A percentile compares a stretch with the other conserved stretches of the same genome.
Evolutionary conservation across 83 land plant species (phyloP).

Genomic region (Thuja plicata): DNA sequence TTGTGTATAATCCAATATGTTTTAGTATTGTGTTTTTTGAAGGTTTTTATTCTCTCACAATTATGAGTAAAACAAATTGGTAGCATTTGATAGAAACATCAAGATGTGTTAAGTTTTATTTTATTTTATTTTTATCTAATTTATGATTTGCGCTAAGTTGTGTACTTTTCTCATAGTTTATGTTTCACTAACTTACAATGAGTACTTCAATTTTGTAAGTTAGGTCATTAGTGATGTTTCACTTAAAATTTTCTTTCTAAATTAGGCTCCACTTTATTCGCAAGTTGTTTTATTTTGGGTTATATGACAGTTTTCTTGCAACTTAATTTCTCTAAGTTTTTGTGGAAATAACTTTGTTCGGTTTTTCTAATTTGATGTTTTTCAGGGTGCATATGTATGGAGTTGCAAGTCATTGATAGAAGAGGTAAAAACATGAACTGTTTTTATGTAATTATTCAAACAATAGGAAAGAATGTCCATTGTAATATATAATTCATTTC

Average conservation of each 20-base stretch:
- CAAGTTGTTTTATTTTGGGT: not conserved
- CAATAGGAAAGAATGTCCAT: not conserved
- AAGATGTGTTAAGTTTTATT: not conserved
- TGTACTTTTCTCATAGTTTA: not conserved
- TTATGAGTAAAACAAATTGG: not conserved
- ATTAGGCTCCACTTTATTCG: not conserved
- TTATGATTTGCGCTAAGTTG: not conserved
- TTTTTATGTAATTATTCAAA: not conserved
- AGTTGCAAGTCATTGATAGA: conserved; percentile 68
- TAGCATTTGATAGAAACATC: not conserved
- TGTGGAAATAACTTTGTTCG: not conserved
- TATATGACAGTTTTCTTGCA: not conserved
- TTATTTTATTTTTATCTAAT: not conserved
- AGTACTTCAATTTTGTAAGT: not conserved
- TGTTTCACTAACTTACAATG: not conserved
- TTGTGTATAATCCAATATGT: not conserved
- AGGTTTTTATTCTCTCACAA: too few species aligned
- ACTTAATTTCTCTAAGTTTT: not conserved
- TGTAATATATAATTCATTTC: too few species aligned
- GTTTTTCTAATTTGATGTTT: not conserved
- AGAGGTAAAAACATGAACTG: conserved; percentile 44
- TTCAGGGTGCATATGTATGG: conserved; percentile 87
- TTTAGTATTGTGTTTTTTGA: not conserved
- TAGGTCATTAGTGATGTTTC: not conserved
- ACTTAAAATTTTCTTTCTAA: not conserved